phyloP scores from a whole-genome alignment of 176 grass and related monocot genomes.

The Eleusine indica region DNA sequence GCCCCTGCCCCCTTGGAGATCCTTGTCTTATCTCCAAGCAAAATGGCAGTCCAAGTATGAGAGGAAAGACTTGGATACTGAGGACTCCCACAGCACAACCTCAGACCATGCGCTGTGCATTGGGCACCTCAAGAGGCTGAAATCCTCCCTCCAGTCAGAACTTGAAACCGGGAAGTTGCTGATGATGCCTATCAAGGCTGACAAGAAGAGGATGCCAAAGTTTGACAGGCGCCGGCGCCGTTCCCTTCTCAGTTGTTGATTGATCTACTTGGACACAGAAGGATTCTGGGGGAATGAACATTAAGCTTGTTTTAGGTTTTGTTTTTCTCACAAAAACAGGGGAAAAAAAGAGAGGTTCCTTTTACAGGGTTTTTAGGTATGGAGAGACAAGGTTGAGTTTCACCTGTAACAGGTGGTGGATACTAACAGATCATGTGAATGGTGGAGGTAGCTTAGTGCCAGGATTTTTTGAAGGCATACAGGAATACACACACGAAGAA shows the following conservation, averaged over 20 bases:
- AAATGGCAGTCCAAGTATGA: constrained; percentile 88
- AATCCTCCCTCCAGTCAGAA: constrained; percentile 57
- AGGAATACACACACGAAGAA: not conserved
- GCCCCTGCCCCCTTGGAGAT: constrained; percentile 96
- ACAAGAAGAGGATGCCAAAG: constrained; percentile 69
- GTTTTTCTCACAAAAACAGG: not conserved
- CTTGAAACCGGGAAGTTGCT: constrained; percentile 45
- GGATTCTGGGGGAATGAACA: not conserved
- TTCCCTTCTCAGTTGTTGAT: constrained; percentile 64
- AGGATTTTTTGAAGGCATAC: constrained; percentile 48
- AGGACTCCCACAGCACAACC: not conserved
- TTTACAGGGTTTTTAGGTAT: not conserved
- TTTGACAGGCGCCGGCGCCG: constrained; percentile 42
- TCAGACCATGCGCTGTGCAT: constrained; percentile 55
- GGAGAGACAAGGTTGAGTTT: not conserved
- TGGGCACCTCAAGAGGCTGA: constrained; percentile 68
- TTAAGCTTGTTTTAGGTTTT: not conserved
- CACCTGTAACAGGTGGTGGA: constrained; percentile 7
- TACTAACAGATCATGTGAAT: constrained; percentile 14
- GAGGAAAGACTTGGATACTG: constrained; percentile 42
- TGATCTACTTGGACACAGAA: constrained; percentile 19
- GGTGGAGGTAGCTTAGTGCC: constrained; percentile 38
- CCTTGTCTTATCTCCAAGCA: constrained; percentile 78
- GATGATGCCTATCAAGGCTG: constrained; percentile 57
- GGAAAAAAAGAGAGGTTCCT: not conserved